Evolutionary conservation across 1,284 basidiomycete genomes (phyloP).

Genomic region (Peniophora sp.): DNA sequence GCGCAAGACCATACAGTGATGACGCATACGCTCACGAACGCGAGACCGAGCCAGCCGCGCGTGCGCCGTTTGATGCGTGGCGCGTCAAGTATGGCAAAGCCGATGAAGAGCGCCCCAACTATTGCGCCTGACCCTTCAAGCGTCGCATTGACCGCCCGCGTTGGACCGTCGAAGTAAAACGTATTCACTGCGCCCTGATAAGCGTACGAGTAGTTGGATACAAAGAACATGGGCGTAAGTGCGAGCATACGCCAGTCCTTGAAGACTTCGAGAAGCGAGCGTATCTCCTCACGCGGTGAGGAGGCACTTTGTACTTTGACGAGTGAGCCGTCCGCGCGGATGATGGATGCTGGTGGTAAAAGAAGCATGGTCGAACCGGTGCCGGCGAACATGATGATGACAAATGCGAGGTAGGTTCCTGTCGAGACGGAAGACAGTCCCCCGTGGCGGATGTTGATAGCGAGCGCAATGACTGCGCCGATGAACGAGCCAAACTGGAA

Average conservation of each 20-base stretch:
- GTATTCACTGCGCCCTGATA: conserved; percentile 33
- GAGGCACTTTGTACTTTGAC: conserved; percentile 27
- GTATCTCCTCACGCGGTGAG: conserved; percentile 24
- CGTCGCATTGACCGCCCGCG: conserved; percentile 31
- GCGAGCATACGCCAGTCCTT: conserved; percentile 32
- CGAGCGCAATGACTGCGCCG: conserved; percentile 41
- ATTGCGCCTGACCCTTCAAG: conserved; percentile 33
- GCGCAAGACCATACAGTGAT: conserved; percentile 29
- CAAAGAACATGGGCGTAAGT: conserved; percentile 34
- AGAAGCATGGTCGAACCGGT: conserved; percentile 28
- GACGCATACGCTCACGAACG: conserved; percentile 21
- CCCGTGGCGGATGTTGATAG: conserved; percentile 28
- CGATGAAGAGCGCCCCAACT: conserved; percentile 32
- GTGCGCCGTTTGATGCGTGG: conserved; percentile 24
- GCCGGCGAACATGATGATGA: conserved; percentile 33
- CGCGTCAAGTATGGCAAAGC: conserved; percentile 29
- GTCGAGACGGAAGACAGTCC: conserved; percentile 25
- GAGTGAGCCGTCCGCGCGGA: conserved; percentile 30
- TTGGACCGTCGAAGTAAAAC: conserved; percentile 29
- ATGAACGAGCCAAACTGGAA: conserved; percentile 47
- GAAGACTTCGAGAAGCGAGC: conserved; percentile 24
- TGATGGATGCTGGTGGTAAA: conserved; percentile 28
- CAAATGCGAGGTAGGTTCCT: conserved; percentile 34
- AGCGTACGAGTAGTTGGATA: conserved; percentile 32
- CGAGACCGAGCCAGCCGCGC: conserved; percentile 34